phyloP scores from a whole-genome alignment of 1,284 basidiomycete species.

The Pseudozyma hubeiensis region DNA sequence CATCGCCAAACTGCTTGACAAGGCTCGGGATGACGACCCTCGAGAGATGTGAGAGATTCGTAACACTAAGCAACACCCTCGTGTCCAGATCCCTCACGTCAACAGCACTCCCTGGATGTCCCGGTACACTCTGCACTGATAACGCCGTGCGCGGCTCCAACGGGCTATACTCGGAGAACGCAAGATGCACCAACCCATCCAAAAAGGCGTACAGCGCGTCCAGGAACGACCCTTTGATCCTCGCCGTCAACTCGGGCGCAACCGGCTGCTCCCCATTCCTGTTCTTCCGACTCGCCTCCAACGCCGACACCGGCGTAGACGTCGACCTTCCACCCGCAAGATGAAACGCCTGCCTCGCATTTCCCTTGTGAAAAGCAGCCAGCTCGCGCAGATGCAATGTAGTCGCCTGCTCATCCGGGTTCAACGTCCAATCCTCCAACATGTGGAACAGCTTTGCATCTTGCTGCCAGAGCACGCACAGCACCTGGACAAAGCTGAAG shows the following conservation, averaged over 20 bases:
- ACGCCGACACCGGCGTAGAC: constrained; percentile 10
- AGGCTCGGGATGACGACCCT: constrained; percentile 80
- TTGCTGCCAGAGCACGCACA: constrained; percentile 83
- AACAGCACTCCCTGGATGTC: constrained; percentile 50
- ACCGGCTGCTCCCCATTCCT: constrained; percentile 29
- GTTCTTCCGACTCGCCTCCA: constrained; percentile 30
- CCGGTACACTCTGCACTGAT: constrained; percentile 48
- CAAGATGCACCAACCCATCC: constrained; percentile 86
- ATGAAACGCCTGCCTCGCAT: constrained; percentile 83
- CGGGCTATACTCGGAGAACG: constrained; percentile 72
- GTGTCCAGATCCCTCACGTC: constrained; percentile 74
- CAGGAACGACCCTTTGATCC: constrained; percentile 87
- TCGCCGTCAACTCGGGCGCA: constrained; percentile 68
- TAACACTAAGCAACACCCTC: constrained; percentile 86
- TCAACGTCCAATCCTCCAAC: constrained; percentile 86
- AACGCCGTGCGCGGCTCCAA: constrained; percentile 52
- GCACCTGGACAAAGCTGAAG: constrained; percentile 87
- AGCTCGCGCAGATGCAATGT: constrained; percentile 78
- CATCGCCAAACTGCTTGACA: constrained; percentile 81
- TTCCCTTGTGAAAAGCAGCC: constrained; percentile 83
- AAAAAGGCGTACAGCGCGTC: constrained; percentile 88
- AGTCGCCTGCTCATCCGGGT: constrained; percentile 70
- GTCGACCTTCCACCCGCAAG: constrained; percentile 79
- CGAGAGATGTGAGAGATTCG: constrained; percentile 85
- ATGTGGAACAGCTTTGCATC: constrained; percentile 86